A percentile compares a stretch with the other conserved stretches of the same genome.
Conservation (phyloP, 495 filamentous ascomycete genomes). For the Neurospora tetraspora region DNA sequence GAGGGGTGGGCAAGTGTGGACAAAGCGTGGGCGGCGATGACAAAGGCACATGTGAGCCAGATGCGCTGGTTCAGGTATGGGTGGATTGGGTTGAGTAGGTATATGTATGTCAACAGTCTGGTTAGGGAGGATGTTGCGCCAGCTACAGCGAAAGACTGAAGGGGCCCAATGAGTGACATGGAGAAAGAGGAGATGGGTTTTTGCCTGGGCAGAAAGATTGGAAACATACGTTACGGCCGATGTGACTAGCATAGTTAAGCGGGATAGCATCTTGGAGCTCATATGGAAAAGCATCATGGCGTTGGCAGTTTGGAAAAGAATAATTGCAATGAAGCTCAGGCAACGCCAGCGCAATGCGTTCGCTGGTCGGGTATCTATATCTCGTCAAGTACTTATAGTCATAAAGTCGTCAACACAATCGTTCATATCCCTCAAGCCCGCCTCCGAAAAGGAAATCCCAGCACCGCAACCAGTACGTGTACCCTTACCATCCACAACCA, state of each 20-base stretch:
- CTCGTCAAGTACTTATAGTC: background rate
- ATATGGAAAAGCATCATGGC: background rate
- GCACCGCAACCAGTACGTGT: background rate
- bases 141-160: background rate
- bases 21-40: slow-evolving; percentile 74
- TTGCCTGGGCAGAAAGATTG: background rate
- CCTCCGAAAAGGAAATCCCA: background rate
- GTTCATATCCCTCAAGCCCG: background rate
- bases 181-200: background rate
- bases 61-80: slow-evolving; percentile 98
- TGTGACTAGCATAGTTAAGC: background rate
- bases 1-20: slow-evolving; percentile 33
- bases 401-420: background rate
- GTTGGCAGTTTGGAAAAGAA: background rate
- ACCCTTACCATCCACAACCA: background rate
- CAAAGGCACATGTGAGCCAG: slow-evolving; percentile 78
- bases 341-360: too few relatives aligned
- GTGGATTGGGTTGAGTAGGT: slow-evolving; percentile 83
- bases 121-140: slow-evolving; percentile 20
- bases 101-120: slow-evolving; percentile 94
- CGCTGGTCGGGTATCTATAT: background rate
- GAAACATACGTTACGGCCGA: background rate
- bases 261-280: background rate
- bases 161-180: background rate
- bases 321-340: background rate